Percentiles rank a stretch among this genome's conserved stretches.
Conservation (phyloP, 306 rosid species). For the Castanea sativa region DNA sequence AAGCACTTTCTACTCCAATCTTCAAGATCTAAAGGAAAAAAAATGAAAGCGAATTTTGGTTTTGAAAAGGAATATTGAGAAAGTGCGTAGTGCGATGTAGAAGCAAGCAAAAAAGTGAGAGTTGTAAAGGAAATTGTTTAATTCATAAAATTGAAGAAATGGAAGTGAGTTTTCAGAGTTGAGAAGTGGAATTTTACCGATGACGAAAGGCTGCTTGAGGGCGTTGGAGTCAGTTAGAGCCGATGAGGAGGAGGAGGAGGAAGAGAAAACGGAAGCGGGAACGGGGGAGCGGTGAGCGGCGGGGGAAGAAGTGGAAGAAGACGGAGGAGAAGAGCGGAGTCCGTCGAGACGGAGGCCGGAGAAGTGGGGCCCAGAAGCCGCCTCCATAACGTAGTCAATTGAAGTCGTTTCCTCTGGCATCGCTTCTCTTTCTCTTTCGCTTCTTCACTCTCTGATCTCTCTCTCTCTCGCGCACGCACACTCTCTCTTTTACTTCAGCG, state of each 20-base stretch:
- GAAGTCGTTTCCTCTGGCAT: constrained; percentile 77
- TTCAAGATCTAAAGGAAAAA: background rate
- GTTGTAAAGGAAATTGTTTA: no score
- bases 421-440: background rate
- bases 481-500: background rate
- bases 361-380: constrained; percentile 93
- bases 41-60: no score
- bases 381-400: constrained; percentile 86
- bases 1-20: background rate
- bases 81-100: no score
- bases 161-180: background rate
- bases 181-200: constrained; percentile 39
- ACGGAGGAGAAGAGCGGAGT: constrained; percentile 39
- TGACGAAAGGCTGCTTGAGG: constrained; percentile 73
- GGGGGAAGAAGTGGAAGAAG: constrained; percentile 45
- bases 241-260: background rate
- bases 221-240: constrained; percentile 31
- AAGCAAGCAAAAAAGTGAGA: background rate
- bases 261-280: constrained; percentile 23
- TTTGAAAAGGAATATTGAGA: no score
- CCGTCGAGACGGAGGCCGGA: constrained; percentile 83
- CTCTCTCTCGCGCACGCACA: background rate
- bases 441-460: background rate
- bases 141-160: background rate
- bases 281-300: constrained; percentile 32